These are phyloP conservation scores for Noccaea bulbosa DNA, from an alignment of 345 rosid genomes.

Conservation along the genomic window DNA sequence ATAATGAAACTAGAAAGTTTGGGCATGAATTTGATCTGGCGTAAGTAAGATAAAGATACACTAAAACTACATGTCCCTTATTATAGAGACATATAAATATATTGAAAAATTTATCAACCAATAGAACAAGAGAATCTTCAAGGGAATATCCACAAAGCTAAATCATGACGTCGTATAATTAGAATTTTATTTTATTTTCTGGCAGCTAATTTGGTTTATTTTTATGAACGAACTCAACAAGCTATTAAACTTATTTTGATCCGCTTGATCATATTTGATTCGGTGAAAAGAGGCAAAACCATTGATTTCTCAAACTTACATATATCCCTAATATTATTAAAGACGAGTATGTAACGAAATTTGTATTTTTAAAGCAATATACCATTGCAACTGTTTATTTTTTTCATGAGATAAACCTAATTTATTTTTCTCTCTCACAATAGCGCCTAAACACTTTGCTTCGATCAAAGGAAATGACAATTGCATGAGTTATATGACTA, in stretches of 20 bases:
- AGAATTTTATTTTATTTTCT: background rate
- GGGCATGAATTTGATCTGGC: conserved; percentile 8
- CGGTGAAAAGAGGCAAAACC: too few species aligned
- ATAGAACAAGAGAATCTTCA: background rate
- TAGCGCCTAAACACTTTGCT: background rate
- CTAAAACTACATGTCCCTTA: background rate
- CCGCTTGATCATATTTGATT: background rate
- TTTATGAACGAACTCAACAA: background rate
- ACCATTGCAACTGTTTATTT: too few species aligned
- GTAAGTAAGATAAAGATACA: background rate
- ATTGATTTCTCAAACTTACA: too few species aligned
- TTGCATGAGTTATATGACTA: too few species aligned
- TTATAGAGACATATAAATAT: conserved; percentile 19
- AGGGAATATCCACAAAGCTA: conserved; percentile 8
- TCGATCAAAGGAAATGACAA: background rate
- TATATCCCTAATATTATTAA: too few species aligned
- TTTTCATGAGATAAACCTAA: too few species aligned
- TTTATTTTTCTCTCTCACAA: background rate
- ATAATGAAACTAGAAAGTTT: background rate
- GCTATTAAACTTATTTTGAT: background rate
- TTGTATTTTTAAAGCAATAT: too few species aligned
- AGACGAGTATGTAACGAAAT: background rate
- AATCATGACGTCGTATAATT: background rate
- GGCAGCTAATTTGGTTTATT: background rate
- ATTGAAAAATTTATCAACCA: background rate